phyloP scores from a whole-genome alignment of 257 asterid species.

The Craterostigma plantagineum region DNA sequence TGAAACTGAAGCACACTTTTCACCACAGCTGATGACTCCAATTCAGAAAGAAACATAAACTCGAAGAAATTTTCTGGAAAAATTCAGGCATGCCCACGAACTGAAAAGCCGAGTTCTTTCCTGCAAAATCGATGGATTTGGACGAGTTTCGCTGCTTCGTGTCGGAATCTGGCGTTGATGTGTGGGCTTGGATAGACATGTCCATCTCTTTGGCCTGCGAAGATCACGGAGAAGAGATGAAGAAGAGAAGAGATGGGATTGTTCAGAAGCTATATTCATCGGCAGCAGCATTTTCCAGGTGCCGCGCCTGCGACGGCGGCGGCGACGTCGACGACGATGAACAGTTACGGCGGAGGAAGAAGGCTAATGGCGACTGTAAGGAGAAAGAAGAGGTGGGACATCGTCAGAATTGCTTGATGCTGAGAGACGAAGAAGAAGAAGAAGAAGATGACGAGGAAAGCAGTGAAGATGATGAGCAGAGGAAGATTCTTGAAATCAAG shows the following conservation, averaged over 20 bases:
- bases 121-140: slow-evolving; percentile 26
- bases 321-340: too few relatives aligned
- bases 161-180: slow-evolving; percentile 28
- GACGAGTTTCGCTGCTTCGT: slow-evolving; percentile 24
- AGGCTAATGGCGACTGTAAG: too few relatives aligned
- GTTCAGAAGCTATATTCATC: slow-evolving; percentile 26
- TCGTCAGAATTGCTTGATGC: too few relatives aligned
- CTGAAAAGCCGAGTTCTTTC: background rate
- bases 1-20: slow-evolving; percentile 1
- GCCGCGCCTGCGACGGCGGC: slow-evolving; percentile 10
- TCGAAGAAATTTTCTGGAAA: background rate
- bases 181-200: slow-evolving; percentile 39
- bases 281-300: slow-evolving; percentile 8
- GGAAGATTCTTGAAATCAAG: slow-evolving; percentile 22
- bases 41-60: too few relatives aligned
- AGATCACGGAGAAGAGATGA: slow-evolving; percentile 25
- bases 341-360: too few relatives aligned
- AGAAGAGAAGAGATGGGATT: slow-evolving; percentile 25
- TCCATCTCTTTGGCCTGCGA: slow-evolving; percentile 22
- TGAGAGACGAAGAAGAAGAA: background rate
- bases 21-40: too few relatives aligned
- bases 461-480: slow-evolving; percentile 11
- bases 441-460: slow-evolving; percentile 2
- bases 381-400: too few relatives aligned
- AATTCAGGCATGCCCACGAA: background rate